Percentiles rank a stretch among this genome's conserved stretches.
These are phyloP conservation scores for Blechomonas ayalai DNA, from an alignment of 208 protist genomes.

Conservation along the genomic window DNA sequence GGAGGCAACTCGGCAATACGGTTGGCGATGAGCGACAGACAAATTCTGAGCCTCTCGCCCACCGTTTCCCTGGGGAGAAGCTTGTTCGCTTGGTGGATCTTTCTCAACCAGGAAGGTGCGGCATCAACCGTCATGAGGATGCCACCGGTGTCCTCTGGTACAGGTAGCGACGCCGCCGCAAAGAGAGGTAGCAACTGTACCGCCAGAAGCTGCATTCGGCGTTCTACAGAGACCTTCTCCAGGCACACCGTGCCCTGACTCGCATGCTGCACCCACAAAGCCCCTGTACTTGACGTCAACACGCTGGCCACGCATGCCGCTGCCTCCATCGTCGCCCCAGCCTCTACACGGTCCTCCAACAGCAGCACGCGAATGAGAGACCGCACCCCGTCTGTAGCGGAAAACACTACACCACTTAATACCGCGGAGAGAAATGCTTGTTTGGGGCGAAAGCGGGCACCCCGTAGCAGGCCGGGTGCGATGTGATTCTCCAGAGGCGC, in stretches of 20 bases:
- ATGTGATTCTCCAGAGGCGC: conserved; percentile 29
- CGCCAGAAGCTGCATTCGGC: conserved; percentile 25
- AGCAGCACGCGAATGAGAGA: conserved; percentile 49
- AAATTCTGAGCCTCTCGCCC: conserved; percentile 66
- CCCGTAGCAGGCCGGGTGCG: conserved; percentile 29
- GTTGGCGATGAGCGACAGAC: conserved; percentile 38
- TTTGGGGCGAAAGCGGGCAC: conserved; percentile 18
- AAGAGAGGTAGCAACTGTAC: conserved; percentile 42
- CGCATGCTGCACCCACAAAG: conserved; percentile 1
- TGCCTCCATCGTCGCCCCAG: conserved; percentile 36
- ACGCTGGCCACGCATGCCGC: conserved; percentile 36
- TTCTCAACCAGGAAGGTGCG: too few species aligned
- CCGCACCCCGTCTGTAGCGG: conserved; percentile 23
- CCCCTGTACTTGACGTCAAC: conserved; percentile 13
- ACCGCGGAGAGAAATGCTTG: conserved; percentile 20
- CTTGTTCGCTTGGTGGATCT: conserved; percentile 1
- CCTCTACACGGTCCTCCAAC: conserved; percentile 46
- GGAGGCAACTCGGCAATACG: conserved; percentile 15
- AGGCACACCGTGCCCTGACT: not conserved
- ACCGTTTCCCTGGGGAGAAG: conserved; percentile 57
- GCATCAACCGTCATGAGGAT: too few species aligned
- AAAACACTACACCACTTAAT: conserved; percentile 53
- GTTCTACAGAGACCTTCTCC: conserved; percentile 13
- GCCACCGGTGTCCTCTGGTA: not conserved
- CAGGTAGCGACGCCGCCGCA: too few species aligned